phyloP scores from a whole-genome alignment of 164 flowering plant genomes.

The Annona cherimola region DNA sequence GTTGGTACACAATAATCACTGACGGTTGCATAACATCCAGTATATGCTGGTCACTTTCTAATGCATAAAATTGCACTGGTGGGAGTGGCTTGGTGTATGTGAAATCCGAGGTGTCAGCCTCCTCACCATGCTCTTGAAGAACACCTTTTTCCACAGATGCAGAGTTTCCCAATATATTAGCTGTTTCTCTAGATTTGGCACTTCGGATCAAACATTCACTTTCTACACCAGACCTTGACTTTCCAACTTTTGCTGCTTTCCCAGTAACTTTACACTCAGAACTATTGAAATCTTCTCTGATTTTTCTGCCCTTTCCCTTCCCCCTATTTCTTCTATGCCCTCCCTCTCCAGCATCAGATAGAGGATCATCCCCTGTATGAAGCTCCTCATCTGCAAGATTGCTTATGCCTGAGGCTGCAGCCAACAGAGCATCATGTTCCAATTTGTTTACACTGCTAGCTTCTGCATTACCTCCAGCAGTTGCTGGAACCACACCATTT shows the following conservation, averaged over 20 bases:
- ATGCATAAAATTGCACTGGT: conserved; percentile 68
- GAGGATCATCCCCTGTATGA: conserved; percentile 24
- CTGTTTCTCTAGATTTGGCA: conserved; percentile 13
- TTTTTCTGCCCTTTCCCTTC: conserved; percentile 18
- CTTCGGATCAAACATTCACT: conserved; percentile 18
- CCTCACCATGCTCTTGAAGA: conserved; percentile 31
- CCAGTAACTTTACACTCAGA: conserved; percentile 13
- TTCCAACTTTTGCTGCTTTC: conserved; percentile 12
- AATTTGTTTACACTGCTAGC: conserved; percentile 53
- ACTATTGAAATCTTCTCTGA: background rate
- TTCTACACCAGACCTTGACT: conserved; percentile 20
- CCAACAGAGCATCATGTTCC: conserved; percentile 77
- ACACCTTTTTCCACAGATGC: conserved; percentile 15
- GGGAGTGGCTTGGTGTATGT: conserved; percentile 47
- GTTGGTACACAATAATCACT: conserved; percentile 80
- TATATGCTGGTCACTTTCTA: conserved; percentile 67
- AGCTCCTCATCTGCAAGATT: conserved; percentile 31
- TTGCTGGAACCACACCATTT: conserved; percentile 58
- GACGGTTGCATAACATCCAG: conserved; percentile 81
- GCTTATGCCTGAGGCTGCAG: conserved; percentile 68
- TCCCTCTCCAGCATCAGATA: conserved; percentile 14
- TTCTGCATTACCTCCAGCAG: conserved; percentile 52
- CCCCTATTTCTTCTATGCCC: conserved; percentile 33
- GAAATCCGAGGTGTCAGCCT: conserved; percentile 12
- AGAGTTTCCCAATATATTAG: conserved; percentile 16